These are phyloP conservation scores for Phytophthora kernoviae DNA, from an alignment of 352 stramenopile species.

Conservation along the genomic window DNA sequence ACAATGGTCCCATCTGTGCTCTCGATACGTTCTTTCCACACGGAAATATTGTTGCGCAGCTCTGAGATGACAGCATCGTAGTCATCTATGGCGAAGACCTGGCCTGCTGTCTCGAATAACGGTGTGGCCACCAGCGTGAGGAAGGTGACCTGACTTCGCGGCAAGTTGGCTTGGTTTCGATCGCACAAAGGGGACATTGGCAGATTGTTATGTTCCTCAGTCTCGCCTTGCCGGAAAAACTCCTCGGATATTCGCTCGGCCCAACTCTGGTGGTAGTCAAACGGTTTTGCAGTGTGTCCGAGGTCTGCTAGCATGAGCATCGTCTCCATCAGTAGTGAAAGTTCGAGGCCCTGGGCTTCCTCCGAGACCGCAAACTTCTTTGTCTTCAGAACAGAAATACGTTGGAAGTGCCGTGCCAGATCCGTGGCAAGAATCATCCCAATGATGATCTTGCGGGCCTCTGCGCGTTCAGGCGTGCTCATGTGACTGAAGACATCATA, in stretches of 20 bases:
- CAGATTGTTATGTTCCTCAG: conserved; percentile 57
- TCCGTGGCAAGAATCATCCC: conserved; percentile 82
- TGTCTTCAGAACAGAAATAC: conserved; percentile 75
- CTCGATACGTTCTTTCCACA: conserved; percentile 56
- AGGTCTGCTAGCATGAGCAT: conserved; percentile 73
- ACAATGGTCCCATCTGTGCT: conserved; percentile 22
- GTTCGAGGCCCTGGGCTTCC: conserved; percentile 51
- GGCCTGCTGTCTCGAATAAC: conserved; percentile 62
- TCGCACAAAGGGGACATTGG: conserved; percentile 68
- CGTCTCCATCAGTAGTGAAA: conserved; percentile 76
- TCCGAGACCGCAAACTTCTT: conserved; percentile 62
- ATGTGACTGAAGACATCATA: conserved; percentile 73
- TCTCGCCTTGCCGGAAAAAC: conserved; percentile 70
- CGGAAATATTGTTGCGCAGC: conserved; percentile 53
- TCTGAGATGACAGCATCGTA: conserved; percentile 57
- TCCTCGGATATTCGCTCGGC: conserved; percentile 70
- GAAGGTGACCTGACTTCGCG: conserved; percentile 69
- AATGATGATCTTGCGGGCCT: conserved; percentile 75
- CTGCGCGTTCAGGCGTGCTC: conserved; percentile 21
- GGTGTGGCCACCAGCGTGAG: conserved; percentile 66
- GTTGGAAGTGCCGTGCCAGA: conserved; percentile 70
- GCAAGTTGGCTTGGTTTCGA: conserved; percentile 58
- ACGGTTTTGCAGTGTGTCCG: conserved; percentile 70
- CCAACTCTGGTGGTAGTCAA: conserved; percentile 64
- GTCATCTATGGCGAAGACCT: conserved; percentile 67